A percentile compares a stretch with the other conserved stretches of the same genome.
Conservation (phyloP, 495 filamentous ascomycete genomes). For the Daldinia bambusicola region DNA sequence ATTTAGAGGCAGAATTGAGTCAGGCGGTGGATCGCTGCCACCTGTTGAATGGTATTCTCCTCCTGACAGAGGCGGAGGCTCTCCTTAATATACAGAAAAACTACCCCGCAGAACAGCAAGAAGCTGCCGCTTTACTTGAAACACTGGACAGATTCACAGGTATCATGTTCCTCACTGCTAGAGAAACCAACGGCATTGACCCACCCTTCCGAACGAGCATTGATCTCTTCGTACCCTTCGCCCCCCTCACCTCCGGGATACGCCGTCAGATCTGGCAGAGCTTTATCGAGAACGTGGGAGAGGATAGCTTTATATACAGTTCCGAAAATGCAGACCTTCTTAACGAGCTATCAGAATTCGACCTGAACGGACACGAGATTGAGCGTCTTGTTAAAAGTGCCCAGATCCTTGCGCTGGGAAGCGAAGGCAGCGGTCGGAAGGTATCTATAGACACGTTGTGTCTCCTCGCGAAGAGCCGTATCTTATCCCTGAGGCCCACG, state of each 20-base stretch:
- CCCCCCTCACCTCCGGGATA: conserved; percentile 51
- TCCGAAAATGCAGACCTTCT: conserved; percentile 33
- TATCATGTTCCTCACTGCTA: conserved; percentile 68
- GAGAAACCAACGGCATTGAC: conserved; percentile 61
- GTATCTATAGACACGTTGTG: conserved; percentile 1
- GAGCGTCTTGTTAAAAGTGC: conserved; percentile 64
- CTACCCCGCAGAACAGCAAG: conserved; percentile 48
- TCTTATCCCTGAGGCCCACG: neutral
- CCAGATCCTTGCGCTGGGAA: conserved; percentile 5
- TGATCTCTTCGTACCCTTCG: conserved; percentile 60
- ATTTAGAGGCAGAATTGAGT: too few species aligned
- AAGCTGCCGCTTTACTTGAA: conserved; percentile 51
- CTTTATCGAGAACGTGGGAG: conserved; percentile 40
- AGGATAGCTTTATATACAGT: neutral
- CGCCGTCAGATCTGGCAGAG: conserved; percentile 49
- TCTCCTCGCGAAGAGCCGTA: conserved; percentile 4
- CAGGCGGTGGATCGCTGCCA: conserved; percentile 53
- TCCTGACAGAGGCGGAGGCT: conserved; percentile 73
- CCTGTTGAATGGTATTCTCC: conserved; percentile 62
- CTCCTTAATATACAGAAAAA: conserved; percentile 66
- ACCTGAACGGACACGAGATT: conserved; percentile 58
- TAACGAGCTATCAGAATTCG: conserved; percentile 50
- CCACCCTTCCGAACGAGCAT: conserved; percentile 63
- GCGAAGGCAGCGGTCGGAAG: neutral
- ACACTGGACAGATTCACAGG: conserved; percentile 61